Evolutionary conservation across 2,329 filamentous ascomycete genomes (phyloP).

Genomic region (Gaeumannomyces tritici): DNA sequence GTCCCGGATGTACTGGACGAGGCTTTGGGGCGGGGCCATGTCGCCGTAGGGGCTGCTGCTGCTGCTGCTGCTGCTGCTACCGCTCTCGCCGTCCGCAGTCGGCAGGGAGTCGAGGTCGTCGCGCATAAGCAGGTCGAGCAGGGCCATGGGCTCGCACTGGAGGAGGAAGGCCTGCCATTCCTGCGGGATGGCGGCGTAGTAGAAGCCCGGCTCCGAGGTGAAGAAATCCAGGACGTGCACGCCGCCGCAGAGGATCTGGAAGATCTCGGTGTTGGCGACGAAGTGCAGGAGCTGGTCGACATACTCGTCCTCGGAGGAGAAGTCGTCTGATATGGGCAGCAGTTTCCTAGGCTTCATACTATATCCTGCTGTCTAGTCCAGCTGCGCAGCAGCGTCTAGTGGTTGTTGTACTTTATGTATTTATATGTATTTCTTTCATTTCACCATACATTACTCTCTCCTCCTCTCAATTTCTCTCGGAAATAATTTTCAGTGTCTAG

Average conservation of each 20-base stretch:
- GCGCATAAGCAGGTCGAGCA: conserved; percentile 73
- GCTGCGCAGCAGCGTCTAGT: too few species aligned
- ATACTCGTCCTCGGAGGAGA: conserved; percentile 65
- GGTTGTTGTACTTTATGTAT: not conserved
- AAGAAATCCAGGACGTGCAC: conserved; percentile 97
- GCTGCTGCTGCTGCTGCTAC: conserved; percentile 7
- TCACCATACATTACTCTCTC: not conserved
- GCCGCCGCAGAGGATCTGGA: conserved; percentile 89
- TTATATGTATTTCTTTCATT: not conserved
- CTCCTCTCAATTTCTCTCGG: not conserved
- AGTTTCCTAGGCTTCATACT: conserved; percentile 39
- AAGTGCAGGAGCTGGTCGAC: conserved; percentile 71
- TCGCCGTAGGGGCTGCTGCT: conserved; percentile 6
- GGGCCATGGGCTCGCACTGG: conserved; percentile 58
- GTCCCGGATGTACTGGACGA: conserved; percentile 63
- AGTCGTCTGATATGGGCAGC: conserved; percentile 63
- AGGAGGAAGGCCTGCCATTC: conserved; percentile 79
- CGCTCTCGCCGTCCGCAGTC: conserved; percentile 10
- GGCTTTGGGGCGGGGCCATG: conserved; percentile 34
- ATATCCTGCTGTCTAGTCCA: not conserved
- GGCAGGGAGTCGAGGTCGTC: conserved; percentile 50
- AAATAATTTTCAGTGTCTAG: not conserved
- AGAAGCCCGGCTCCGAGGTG: conserved; percentile 74
- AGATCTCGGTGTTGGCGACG: conserved; percentile 61
- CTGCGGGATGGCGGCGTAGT: conserved; percentile 62